phyloP scores from a whole-genome alignment of 2,329 filamentous ascomycete species.

The Hirsutella rhossiliensis region DNA sequence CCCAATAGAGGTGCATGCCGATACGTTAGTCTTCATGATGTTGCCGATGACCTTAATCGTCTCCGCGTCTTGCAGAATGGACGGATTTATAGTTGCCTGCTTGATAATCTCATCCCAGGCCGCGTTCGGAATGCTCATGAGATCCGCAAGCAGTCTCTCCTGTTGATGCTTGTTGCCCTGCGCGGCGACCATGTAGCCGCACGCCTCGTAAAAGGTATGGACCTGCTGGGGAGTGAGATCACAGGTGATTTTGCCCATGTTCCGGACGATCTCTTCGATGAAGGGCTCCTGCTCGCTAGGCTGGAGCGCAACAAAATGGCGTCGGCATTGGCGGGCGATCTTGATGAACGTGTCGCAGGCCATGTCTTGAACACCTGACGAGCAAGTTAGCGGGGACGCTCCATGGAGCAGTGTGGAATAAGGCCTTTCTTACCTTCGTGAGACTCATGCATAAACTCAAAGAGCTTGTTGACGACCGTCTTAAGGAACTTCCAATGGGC shows the following conservation, averaged over 20 bases:
- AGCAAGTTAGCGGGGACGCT: neutral
- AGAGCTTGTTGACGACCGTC: constrained; percentile 98
- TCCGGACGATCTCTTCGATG: constrained; percentile 96
- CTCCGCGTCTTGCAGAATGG: constrained; percentile 79
- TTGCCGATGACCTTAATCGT: constrained; percentile 98
- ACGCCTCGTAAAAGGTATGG: constrained; percentile 98
- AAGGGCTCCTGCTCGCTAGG: constrained; percentile 91
- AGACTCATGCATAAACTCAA: constrained; percentile 99
- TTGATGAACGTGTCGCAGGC: constrained; percentile 99
- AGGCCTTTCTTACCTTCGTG: constrained; percentile 60
- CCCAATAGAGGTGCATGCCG: constrained; percentile 93
- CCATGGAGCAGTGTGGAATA: constrained; percentile 1
- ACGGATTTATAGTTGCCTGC: constrained; percentile 72
- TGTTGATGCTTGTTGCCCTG: constrained; percentile 93
- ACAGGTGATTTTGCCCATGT: constrained; percentile 88
- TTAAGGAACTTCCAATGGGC: constrained; percentile 99
- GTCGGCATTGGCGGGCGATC: constrained; percentile 94
- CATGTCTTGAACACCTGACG: constrained; percentile 89
- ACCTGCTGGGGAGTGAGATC: constrained; percentile 95
- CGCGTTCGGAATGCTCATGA: constrained; percentile 87
- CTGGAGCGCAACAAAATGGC: constrained; percentile 93
- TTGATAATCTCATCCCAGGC: constrained; percentile 95
- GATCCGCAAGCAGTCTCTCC: constrained; percentile 76
- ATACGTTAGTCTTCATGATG: constrained; percentile 99
- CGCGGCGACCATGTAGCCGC: constrained; percentile 97